Evolutionary conservation across 192 early-diverging fungal genomes (phyloP), one percentile per base, ranked within the genome.

Genomic region (Lobosporangium transversale): DNA sequence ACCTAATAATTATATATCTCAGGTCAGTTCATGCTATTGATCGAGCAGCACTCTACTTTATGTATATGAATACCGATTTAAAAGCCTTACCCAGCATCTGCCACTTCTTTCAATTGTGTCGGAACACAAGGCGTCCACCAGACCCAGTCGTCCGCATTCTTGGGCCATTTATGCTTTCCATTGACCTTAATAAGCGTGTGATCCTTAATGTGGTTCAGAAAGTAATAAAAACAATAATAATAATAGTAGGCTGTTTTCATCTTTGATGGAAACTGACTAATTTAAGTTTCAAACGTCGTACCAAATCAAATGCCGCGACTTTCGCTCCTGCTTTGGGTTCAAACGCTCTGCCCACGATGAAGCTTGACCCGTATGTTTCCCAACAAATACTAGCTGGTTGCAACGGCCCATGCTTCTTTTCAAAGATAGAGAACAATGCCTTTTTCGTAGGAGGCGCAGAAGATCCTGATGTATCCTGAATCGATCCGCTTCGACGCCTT

Each of bases 71-170:
- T n/a, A n/a, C n/a, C n/a, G n/a, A n/a, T 15, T 29, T 53, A 3
- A 3, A 15, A 45, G 5, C n/a, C 15, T 53, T 90, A 94, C 66
- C 90, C 91, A 32, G 86, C 53, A 11, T 88, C 64, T 40, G 88
- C 74, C n/a, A 95, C 64, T 35, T 88, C 40, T 15, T 80, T 73
- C 17, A 96, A 49, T 45, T 85, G 69, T 18, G 79, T 66, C 0
- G 90, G 92, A 10, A 95, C 85, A 1, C 66, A 58, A 0, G 84
- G 47, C 57, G 85, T 59, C 78, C 86, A 86, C 73, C 91, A 95
- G 29, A 73, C 73, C 95, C 95, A 98, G 82, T 97, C 97, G 55
- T 90, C 74, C 6, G 83, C 80, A 51, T 89, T 75, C 64, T 91
- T 92, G 14, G 94, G 74, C 66, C 81, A 85, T 14, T 78, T 79